Conservation (phyloP, 1,284 basidiomycete species). For the Cystobasidium pallidum region DNA sequence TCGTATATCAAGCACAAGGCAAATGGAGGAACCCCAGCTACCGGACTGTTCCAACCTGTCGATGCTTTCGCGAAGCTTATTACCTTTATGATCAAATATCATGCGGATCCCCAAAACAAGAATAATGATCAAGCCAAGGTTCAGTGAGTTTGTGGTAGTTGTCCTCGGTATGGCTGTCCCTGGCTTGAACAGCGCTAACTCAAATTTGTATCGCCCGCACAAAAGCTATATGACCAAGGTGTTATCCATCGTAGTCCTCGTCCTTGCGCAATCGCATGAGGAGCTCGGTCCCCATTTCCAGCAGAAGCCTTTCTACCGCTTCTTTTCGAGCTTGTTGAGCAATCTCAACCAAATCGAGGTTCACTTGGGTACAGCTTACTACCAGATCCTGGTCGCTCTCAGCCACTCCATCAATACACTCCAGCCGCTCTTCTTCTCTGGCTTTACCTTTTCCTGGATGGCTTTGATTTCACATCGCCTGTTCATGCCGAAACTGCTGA, state of each 20-base stretch:
- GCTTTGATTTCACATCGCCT: conserved; percentile 91
- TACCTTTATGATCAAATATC: conserved; percentile 99
- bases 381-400: conserved; percentile 77
- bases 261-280: conserved; percentile 92
- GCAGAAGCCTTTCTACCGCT: conserved; percentile 97
- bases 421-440: conserved; percentile 95
- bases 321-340: conserved; percentile 94
- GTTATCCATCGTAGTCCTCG: conserved; percentile 93
- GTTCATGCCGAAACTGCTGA: conserved; percentile 94
- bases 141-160: conserved; percentile 58
- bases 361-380: conserved; percentile 79
- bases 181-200: too few species aligned
- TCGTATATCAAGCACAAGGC: conserved; percentile 85
- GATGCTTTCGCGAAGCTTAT: conserved; percentile 95
- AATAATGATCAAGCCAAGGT: conserved; percentile 93
- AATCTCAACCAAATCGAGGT: conserved; percentile 84
- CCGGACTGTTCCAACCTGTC: conserved; percentile 78
- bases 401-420: conserved; percentile 95
- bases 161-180: not conserved
- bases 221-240: conserved; percentile 87
- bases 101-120: conserved; percentile 81
- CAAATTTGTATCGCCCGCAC: not conserved
- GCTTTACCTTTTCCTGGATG: conserved; percentile 98
- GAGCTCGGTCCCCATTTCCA: conserved; percentile 88
- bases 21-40: conserved; percentile 72